These are phyloP conservation scores for Botryotinia calthae DNA, from an alignment of 2,329 filamentous ascomycete genomes.

Conservation along the genomic window DNA sequence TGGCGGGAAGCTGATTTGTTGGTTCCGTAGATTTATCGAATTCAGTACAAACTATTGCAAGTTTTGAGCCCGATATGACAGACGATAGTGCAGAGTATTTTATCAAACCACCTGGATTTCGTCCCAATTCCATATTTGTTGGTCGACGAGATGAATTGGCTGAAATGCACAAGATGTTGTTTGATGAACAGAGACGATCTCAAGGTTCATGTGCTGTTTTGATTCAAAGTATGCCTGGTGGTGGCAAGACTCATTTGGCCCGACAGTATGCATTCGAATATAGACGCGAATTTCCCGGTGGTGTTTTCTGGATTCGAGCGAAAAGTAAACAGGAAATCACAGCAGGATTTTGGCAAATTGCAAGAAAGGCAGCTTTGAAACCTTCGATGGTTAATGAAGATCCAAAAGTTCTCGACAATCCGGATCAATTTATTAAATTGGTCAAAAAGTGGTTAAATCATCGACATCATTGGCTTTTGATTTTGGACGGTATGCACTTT, in stretches of 20 bases:
- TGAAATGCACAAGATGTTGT: constrained; percentile 57
- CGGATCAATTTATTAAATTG: constrained; percentile 50
- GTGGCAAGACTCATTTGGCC: constrained; percentile 67
- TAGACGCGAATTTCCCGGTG: constrained; percentile 58
- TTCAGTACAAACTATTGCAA: constrained; percentile 27
- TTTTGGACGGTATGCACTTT: constrained; percentile 66
- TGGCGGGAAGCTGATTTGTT: constrained; percentile 37
- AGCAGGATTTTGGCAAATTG: constrained; percentile 65
- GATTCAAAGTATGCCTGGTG: constrained; percentile 62
- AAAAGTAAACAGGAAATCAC: constrained; percentile 57
- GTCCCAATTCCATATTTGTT: constrained; percentile 61
- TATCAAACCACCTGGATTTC: constrained; percentile 55
- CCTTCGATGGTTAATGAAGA: constrained; percentile 36
- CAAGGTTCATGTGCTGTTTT: constrained; percentile 62
- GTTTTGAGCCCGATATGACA: constrained; percentile 30
- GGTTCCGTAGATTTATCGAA: constrained; percentile 36
- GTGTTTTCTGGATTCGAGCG: constrained; percentile 68
- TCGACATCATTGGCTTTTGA: constrained; percentile 62
- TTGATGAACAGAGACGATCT: constrained; percentile 53
- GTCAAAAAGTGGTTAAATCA: constrained; percentile 62
- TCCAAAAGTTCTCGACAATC: constrained; percentile 34
- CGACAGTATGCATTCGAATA: constrained; percentile 65
- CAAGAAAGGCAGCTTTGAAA: constrained; percentile 52
- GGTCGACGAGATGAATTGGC: constrained; percentile 59
- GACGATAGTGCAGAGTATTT: constrained; percentile 35